Evolutionary conservation across 2,329 filamentous ascomycete genomes (phyloP), one percentile per base, ranked within the genome.

Genomic region (Sarocladiaceae sp.): DNA sequence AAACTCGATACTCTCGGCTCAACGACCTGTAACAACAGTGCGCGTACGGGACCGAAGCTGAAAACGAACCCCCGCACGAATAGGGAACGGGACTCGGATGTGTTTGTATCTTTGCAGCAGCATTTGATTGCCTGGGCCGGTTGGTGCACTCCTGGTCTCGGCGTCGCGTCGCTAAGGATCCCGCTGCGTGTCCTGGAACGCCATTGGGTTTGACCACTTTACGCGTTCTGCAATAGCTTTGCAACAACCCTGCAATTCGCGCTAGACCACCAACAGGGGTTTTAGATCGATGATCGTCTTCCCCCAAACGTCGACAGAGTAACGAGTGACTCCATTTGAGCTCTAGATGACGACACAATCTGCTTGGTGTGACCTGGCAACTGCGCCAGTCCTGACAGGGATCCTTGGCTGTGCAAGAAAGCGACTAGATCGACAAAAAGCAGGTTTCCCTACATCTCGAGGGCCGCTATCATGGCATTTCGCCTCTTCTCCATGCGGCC

Each of bases 241-340:
- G 8, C n/a, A 12, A 17, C 44, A 46, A 28, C 40, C 22, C 40
- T 42, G 39, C 40, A 46, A 46, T 13, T 7, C 13, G 28, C 25
- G 40, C 40, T 46, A 46, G 25, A 29, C 15, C 25, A 25, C 22
- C 39, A 29, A 46, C 40, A 28, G 17, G 40, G 40, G 20, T 26
- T 26, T 11, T 11, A 46, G 40, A 48, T 48, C 44, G 44, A 48
- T 48, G 44, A 48, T 48, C 44, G 44, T 22, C 44, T 31, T 20
- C 26, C 26, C 26, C 26, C 33, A 17, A 15, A 26, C 17, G 44
- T 31, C 23, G 44, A 48, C 4, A 29, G 28, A 33, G 44, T 17
- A 48, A 33, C 44, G 20, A 7, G 25, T 4, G 26, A 6, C 40
- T 22, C 26, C 26, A 18, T 29, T 11, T 31, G 7, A 12, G 4